Conservation (phyloP, 345 rosid genomes). For the Psidium guajava region DNA sequence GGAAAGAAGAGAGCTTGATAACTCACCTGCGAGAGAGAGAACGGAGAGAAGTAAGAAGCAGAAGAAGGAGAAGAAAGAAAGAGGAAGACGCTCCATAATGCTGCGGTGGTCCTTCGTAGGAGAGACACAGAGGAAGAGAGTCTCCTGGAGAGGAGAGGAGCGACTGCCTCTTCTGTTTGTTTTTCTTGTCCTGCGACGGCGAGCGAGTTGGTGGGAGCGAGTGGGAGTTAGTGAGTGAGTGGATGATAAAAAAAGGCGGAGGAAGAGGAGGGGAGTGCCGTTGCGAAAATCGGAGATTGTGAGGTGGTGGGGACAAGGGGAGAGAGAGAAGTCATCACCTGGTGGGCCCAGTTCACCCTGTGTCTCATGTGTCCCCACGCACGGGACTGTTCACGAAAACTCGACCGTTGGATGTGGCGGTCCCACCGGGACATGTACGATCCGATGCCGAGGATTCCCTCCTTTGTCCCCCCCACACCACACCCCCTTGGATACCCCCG, state of each 20-base stretch:
- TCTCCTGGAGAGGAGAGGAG: neutral
- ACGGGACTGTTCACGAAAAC: too few relatives aligned
- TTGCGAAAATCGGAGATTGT: neutral
- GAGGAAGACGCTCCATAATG: slow-evolving; percentile 13
- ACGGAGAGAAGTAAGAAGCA: neutral
- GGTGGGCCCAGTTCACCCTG: neutral
- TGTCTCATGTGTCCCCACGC: too few relatives aligned
- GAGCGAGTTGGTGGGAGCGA: neutral
- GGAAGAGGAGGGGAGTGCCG: neutral
- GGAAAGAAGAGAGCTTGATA: neutral
- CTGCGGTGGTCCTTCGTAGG: neutral
- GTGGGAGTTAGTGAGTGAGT: neutral
- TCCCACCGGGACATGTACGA: too few relatives aligned
- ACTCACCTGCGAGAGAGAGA: slow-evolving; percentile 17
- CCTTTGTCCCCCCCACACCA: too few relatives aligned
- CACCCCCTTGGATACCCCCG: too few relatives aligned
- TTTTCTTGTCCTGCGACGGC: neutral
- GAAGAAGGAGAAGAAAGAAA: neutral
- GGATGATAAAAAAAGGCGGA: neutral
- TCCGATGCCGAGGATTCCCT: too few relatives aligned
- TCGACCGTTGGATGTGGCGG: too few relatives aligned
- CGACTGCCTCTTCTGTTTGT: neutral
- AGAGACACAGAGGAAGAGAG: neutral
- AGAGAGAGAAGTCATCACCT: neutral
- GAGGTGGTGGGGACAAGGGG: neutral